These are phyloP conservation scores for Durusdinium trenchii DNA, from an alignment of 73 alveolate species.

Conservation along the genomic window DNA sequence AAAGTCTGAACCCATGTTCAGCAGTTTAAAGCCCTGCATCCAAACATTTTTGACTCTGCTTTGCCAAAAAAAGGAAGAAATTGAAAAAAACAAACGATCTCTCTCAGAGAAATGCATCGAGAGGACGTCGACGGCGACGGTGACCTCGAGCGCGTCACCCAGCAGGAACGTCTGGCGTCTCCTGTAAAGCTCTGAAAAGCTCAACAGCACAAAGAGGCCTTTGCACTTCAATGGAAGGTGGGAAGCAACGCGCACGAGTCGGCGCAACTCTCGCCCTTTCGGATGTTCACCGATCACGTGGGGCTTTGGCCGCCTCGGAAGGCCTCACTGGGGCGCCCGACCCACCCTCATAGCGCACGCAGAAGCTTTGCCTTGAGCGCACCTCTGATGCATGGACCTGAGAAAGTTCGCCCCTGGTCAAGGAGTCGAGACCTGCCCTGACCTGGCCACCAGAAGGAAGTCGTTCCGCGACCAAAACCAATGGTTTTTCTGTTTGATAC, in stretches of 20 bases:
- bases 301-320: neutral
- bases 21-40: too few relatives aligned
- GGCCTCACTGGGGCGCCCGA: conserved; percentile 1
- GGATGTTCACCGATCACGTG: neutral
- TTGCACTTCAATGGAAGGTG: neutral
- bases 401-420: neutral
- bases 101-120: too few relatives aligned
- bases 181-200: neutral
- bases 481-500: too few relatives aligned
- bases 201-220: neutral
- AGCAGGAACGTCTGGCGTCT: conserved; percentile 17
- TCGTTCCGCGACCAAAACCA: too few relatives aligned
- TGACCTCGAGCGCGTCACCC: neutral
- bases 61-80: too few relatives aligned
- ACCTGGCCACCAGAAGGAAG: too few relatives aligned
- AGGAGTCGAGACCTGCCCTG: neutral
- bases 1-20: too few relatives aligned
- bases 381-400: conserved; percentile 76
- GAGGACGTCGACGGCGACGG: neutral
- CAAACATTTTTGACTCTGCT: too few relatives aligned
- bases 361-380: conserved; percentile 42
- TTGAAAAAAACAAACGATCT: too few relatives aligned
- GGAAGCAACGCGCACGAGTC: too few relatives aligned
- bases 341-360: conserved; percentile 79
- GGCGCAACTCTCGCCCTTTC: neutral